Evolutionary conservation across 2,329 filamentous ascomycete genomes (phyloP).

Genomic region (Cordyceps cicadae): DNA sequence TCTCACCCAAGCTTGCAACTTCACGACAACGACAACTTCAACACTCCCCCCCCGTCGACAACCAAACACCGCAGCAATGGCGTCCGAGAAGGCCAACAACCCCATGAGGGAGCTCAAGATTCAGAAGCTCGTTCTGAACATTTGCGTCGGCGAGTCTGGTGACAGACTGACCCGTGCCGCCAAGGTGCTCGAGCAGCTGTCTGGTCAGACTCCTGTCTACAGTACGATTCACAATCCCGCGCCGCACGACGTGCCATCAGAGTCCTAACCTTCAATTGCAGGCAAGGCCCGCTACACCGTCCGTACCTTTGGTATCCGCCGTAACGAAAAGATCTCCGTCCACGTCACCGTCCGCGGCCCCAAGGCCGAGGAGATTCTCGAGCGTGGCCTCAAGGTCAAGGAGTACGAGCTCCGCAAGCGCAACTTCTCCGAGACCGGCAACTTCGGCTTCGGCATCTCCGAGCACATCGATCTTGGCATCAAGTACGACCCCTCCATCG

Average conservation of each 20-base stretch:
- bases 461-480: slow-evolving; percentile 99
- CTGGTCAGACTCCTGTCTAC: slow-evolving; percentile 99
- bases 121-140: slow-evolving; percentile 99
- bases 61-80: slow-evolving; percentile 32
- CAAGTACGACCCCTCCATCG: slow-evolving; percentile 98
- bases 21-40: slow-evolving; percentile 27
- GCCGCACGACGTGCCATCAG: neutral
- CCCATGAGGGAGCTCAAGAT: slow-evolving; percentile 99
- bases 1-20: slow-evolving; percentile 20
- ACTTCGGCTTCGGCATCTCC: slow-evolving; percentile 99
- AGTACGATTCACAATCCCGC: slow-evolving; percentile 49
- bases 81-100: slow-evolving; percentile 83
- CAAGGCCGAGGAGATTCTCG: slow-evolving; percentile 97
- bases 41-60: slow-evolving; percentile 21
- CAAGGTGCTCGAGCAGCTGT: slow-evolving; percentile 99
- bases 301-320: slow-evolving; percentile 99
- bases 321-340: slow-evolving; percentile 99
- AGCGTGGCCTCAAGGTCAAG: slow-evolving; percentile 99
- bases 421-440: slow-evolving; percentile 99
- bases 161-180: slow-evolving; percentile 99
- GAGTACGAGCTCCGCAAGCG: slow-evolving; percentile 99
- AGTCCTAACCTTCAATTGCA: slow-evolving; percentile 27
- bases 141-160: slow-evolving; percentile 99
- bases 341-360: slow-evolving; percentile 99
- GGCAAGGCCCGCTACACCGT: slow-evolving; percentile 99